phyloP scores from a whole-genome alignment of 768 basidiomycete genomes.

The Pleurotus giganteus region DNA sequence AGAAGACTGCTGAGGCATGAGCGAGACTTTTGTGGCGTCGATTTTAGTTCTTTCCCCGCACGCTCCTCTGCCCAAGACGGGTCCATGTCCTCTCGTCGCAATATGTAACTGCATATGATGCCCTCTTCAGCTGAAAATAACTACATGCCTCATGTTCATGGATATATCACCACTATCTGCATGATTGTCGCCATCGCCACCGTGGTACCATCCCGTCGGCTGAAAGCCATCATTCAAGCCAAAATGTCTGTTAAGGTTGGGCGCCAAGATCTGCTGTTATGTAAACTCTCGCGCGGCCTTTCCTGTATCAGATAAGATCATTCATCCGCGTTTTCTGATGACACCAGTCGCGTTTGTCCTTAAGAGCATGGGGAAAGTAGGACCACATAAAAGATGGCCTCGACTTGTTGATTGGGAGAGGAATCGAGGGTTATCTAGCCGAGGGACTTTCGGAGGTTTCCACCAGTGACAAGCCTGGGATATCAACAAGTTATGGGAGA shows the following conservation, averaged over 20 bases:
- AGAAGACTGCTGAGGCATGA: conserved; percentile 48
- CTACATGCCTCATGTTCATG: conserved; percentile 3
- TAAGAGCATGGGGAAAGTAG: background rate
- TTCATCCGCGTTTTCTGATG: background rate
- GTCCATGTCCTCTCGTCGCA: background rate
- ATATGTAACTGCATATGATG: conserved; percentile 9
- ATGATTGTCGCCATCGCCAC: too few species aligned
- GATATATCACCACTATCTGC: background rate
- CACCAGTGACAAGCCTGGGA: background rate
- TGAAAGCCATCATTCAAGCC: too few species aligned
- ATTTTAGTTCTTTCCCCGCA: conserved; percentile 1
- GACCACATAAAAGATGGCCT: background rate
- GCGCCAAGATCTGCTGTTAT: background rate
- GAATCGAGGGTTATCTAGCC: background rate
- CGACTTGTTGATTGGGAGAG: background rate
- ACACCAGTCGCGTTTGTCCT: background rate
- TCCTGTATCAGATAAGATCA: conserved; percentile 4
- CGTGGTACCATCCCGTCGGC: too few species aligned
- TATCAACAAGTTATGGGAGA: background rate
- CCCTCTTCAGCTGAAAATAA: background rate
- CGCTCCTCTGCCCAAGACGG: background rate
- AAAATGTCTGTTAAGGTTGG: background rate
- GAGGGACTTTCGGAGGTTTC: background rate
- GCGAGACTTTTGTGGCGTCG: background rate
- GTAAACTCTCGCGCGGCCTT: background rate